phyloP scores from a whole-genome alignment of 2,329 filamentous ascomycete genomes.

The Magnaporthiopsis incrustans region DNA sequence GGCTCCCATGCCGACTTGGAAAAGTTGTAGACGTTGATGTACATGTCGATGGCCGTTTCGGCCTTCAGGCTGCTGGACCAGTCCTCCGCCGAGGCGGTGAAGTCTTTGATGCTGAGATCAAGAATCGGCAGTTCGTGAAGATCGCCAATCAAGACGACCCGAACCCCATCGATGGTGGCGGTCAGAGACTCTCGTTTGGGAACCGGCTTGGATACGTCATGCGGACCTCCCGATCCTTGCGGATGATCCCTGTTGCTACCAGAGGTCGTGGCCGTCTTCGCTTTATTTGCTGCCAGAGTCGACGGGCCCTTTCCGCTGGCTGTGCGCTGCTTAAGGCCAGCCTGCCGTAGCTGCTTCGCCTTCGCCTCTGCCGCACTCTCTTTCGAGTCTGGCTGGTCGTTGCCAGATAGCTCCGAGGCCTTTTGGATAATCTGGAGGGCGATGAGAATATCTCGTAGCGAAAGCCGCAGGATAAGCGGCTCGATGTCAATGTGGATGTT shows the following conservation, averaged over 20 bases:
- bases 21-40: slow-evolving; percentile 97
- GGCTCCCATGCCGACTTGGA: slow-evolving; percentile 98
- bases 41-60: slow-evolving; percentile 85
- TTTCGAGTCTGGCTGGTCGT: slow-evolving; percentile 33
- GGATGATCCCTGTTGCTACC: slow-evolving; percentile 12
- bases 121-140: slow-evolving; percentile 91
- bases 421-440: slow-evolving; percentile 88
- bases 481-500: slow-evolving; percentile 85
- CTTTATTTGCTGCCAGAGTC: slow-evolving; percentile 34
- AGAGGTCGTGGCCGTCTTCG: slow-evolving; percentile 24
- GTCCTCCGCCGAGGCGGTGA: slow-evolving; percentile 75
- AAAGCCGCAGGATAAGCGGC: slow-evolving; percentile 82
- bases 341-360: slow-evolving; percentile 42
- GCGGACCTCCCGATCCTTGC: slow-evolving; percentile 11
- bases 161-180: slow-evolving; percentile 78
- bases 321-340: slow-evolving; percentile 45
- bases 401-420: slow-evolving; percentile 77
- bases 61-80: slow-evolving; percentile 86
- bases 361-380: slow-evolving; percentile 42
- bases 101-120: slow-evolving; percentile 87
- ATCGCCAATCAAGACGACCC: slow-evolving; percentile 91
- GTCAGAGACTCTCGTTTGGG: slow-evolving; percentile 64
- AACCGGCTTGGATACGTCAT: slow-evolving; percentile 23
- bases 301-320: slow-evolving; percentile 49
- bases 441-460: slow-evolving; percentile 87